These are phyloP conservation scores for Artemisia annua DNA, from an alignment of 129 eudicot species.

Conservation along the genomic window DNA sequence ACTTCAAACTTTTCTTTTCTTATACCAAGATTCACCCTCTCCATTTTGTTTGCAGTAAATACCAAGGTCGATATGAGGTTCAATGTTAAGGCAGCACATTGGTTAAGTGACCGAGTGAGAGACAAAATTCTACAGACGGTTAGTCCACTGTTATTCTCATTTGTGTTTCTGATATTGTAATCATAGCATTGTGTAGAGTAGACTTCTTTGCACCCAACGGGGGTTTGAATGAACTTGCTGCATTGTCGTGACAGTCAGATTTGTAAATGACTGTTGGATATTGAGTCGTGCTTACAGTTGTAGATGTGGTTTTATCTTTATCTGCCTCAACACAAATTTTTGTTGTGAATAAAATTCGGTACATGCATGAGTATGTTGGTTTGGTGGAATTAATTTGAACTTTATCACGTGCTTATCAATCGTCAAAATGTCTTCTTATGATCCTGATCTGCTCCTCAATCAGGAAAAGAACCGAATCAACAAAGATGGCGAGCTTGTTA, in stretches of 20 bases:
- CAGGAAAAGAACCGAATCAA: conserved; percentile 97
- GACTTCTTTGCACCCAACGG: no score
- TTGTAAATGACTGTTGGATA: no score
- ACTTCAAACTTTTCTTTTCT: conserved; percentile 2
- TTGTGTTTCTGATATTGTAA: background rate
- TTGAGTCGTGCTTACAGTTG: no score
- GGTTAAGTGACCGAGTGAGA: conserved; percentile 80
- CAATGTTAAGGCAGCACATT: conserved; percentile 69
- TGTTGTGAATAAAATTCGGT: no score
- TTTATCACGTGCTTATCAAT: no score
- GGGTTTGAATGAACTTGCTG: no score
- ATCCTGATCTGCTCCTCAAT: conserved; percentile 7
- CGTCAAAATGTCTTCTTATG: background rate
- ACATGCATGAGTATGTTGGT: no score
- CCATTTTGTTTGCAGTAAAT: conserved; percentile 54
- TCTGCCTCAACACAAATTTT: no score
- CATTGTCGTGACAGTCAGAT: no score
- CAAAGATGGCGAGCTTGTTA: conserved; percentile 89
- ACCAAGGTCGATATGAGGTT: conserved; percentile 99
- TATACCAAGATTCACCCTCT: background rate
- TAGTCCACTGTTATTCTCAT: conserved; percentile 26
- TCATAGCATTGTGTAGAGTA: background rate
- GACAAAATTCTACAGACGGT: conserved; percentile 89
- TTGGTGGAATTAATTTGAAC: no score
- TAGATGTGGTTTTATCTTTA: no score